Evolutionary conservation across 2,329 filamentous ascomycete genomes (phyloP), one percentile per base, ranked within the genome.

Genomic region (Pseudopyricularia cyperi): DNA sequence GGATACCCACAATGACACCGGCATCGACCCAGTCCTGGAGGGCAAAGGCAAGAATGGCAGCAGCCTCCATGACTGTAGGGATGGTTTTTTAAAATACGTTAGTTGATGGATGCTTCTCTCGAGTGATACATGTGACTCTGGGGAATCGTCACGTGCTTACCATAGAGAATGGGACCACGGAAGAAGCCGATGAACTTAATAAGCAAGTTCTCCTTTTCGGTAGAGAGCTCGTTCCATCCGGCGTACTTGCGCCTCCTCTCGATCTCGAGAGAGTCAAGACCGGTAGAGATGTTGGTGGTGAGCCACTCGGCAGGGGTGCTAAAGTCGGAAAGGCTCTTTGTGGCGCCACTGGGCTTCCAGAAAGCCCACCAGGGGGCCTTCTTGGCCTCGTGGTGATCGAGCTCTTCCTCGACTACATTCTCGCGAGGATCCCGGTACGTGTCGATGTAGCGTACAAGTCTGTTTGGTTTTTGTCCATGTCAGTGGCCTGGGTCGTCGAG

Each of bases 21-120:
- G 87, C 77, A 71, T 89, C 84, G 57, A 87, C 76, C 83, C 83
- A 88, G 69, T 86, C 82, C 65, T 77, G 75, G 57, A 89, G 80
- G 77, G 83, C 84, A 63, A 81, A 81, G 60, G 84, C 83, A 61
- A 89, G 73, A 51, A 86, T 69, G 62, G 85, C 84, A 70, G 84
- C 84, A 63, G 86, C 65, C 76, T 88, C 83, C 84, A 88, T 88
- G 65, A 87, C 82, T 83, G 34, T 28, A 33, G 34, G 34, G 19
- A 22, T 28, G 30, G 48, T 44, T 14, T 8, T 24, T n/a, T n/a
- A n/a, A n/a, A n/a, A n/a, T n/a, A n/a, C n/a, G 37, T 42, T 12
- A 44, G 39, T 33, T 33, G 26, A 24, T 2, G 15, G 48, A 15
- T 32, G 5, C 35, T 39, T 15, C 15, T 8, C 26, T 11, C 5